Base-by-base conservation (phyloP, 805 yeast species). In the Saccharomyces jurei region DNA sequence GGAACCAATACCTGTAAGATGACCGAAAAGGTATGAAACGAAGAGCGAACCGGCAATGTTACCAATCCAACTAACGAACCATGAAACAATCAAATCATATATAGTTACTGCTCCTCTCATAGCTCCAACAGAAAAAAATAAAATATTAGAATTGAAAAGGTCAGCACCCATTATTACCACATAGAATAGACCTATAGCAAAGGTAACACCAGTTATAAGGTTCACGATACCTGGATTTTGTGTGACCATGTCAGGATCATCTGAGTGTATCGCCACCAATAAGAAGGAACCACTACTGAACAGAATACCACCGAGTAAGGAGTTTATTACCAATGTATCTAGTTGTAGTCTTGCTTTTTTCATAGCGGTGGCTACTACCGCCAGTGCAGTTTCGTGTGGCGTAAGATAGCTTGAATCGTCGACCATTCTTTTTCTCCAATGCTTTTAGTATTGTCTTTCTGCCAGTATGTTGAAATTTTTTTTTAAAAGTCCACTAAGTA, bases 301-400 rank as follows among this genome's bases (percentile, higher is more conserved):
- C 3, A 87, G 66, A 1, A 85, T 59, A 0, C 89, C 94, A 3
- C 90, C 95, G 56, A 85, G 71, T 4, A 86, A 66, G 0, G 90
- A 81, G 64, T 86, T 86, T 22, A 86, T 62, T 0, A 81, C 59
- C n/a, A 87, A 65, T 0, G 83, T 76, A 55, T 83, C 84, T 4
- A 82, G 60, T 58, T 81, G 77, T 29, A 86, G 75, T 67, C 95
- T 76, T 3, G 91, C 79, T 63, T 87, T 87, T 68, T 87, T 87
- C 94, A 87, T 87, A 2, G 89, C 77, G 0, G 94, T 87, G 8
- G 95, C 95, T 21, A 87, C 92, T 46, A 86, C 85, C 0, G 95
- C 94, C 51, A 87, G 69, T 0, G 94, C 94, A 2, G 92, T 83
- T 62, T 87, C 95, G 70, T 87, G 83, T 6, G 92, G 87, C 3